Base-by-base conservation (phyloP, 306 rosid species). In the Dryas octopetala region DNA sequence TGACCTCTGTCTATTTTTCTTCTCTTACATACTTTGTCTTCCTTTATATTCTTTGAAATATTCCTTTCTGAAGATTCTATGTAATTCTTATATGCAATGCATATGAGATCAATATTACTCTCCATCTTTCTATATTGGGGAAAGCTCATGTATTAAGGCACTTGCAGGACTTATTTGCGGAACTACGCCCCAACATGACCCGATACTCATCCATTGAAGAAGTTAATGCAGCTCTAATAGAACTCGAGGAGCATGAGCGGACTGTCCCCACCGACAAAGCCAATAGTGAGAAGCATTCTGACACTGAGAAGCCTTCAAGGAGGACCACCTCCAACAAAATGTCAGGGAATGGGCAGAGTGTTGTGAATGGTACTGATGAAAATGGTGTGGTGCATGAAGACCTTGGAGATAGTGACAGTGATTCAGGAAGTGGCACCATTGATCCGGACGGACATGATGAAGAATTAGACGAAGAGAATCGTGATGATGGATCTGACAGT, bases 101-200 rank as follows among this genome's bases (percentile, higher is more conserved):
- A 53, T 38, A 6, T 12, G 13, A 58, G 62, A 60, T 32, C 32
- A 38, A 5, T 55, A 19, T 64, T 14, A 7, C 66, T 41, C 47
- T 16, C 13, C 49, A 28, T 54, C 61, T 54, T 16, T 62, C 23
- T 59, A 41, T 15, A 7, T 13, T 32, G 26, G 17, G 46, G 40
- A 28, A 62, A 63, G 76, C 74, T 86, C 73, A 68, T 60, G 71
- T 48, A 62, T 77, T 71, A 68, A 47, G 69, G 32, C 61, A 23
- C 54, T 44, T 79, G 62, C 88, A 96, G 99, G 98, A 96, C 83
- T 83, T 96, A 74, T 92, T 90, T 96, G 99, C 92, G 0, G 97
- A 96, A 61, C 62, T 96, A 85, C 98, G 97, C 62, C 90, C 98
- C 80, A 96, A 85, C 76, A 90, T 96, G 98, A 85, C 88, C 73